phyloP scores from a whole-genome alignment of 768 basidiomycete species.

The Lentinus brumalis region DNA sequence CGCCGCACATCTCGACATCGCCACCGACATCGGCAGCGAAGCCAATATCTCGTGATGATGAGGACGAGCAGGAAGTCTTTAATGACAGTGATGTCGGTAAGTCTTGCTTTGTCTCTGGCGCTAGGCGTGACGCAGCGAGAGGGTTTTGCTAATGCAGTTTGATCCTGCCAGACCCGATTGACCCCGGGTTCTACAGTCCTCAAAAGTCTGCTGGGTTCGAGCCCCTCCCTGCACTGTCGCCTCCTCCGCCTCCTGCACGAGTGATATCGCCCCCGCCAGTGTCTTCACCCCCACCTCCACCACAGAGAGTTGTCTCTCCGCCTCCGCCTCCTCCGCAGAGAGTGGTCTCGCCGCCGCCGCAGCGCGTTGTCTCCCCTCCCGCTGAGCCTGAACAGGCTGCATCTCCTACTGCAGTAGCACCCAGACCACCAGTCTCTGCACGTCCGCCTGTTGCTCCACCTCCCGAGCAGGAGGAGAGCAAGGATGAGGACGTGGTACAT shows the following conservation, averaged over 20 bases:
- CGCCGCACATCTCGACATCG: not conserved
- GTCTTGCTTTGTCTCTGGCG: constrained; percentile 21
- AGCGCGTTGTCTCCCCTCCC: constrained; percentile 11
- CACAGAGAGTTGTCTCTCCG: constrained; percentile 3
- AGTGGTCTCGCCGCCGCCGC: constrained; percentile 7
- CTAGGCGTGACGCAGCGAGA: not conserved
- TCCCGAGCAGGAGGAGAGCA: constrained; percentile 13
- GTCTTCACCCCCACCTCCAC: not conserved
- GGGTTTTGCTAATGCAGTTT: not conserved
- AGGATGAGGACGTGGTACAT: constrained; percentile 37
- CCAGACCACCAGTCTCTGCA: not conserved
- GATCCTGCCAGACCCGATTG: constrained; percentile 59
- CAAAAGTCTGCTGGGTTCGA: constrained; percentile 32
- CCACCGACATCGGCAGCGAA: constrained; percentile 22
- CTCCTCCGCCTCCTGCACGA: constrained; percentile 4
- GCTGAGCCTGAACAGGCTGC: not conserved
- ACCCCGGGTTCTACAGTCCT: constrained; percentile 62
- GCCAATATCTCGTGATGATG: constrained; percentile 29
- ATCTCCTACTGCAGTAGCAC: not conserved
- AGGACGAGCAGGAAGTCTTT: constrained; percentile 35
- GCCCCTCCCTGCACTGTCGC: not conserved
- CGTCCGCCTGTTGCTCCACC: not conserved
- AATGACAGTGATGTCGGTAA: constrained; percentile 67
- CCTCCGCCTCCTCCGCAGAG: not conserved
- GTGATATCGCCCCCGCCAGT: constrained; percentile 2